phyloP scores from a whole-genome alignment of 176 grass and related monocot species.

The Melocanna baccifera region DNA sequence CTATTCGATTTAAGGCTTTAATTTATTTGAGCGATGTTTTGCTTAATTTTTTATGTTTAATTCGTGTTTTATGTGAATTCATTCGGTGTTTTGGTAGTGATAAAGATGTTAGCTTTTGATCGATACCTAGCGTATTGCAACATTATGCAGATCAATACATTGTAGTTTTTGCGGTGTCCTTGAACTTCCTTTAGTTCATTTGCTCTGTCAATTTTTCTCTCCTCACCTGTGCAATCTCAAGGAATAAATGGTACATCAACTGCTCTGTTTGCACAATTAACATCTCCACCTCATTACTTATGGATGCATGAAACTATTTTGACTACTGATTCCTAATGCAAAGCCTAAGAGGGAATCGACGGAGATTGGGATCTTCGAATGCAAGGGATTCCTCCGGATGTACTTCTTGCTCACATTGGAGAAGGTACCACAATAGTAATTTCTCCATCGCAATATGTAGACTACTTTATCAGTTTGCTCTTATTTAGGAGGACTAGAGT shows the following conservation, averaged over 20 bases:
- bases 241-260: not conserved
- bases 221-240: not conserved
- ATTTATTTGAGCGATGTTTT: not conserved
- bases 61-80: not conserved
- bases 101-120: not conserved
- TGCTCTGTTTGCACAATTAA: not conserved
- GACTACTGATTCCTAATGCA: conserved; percentile 77
- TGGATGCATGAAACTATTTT: not conserved
- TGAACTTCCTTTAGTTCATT: not conserved
- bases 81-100: no score
- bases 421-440: conserved; percentile 50
- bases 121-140: not conserved
- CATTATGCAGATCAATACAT: not conserved
- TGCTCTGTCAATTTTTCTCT: not conserved
- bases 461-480: not conserved
- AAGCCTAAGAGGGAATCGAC: conserved; percentile 90
- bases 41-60: not conserved
- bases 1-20: not conserved
- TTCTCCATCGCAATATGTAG: not conserved
- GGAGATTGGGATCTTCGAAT: conserved; percentile 97
- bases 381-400: conserved; percentile 89
- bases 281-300: not conserved
- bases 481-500: not conserved
- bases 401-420: conserved; percentile 92
- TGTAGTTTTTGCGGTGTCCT: not conserved